Percentiles rank a stretch among this genome's conserved stretches.
Evolutionary conservation across 1,284 basidiomycete genomes (phyloP).

Genomic region (Malassezia arunalokei): DNA sequence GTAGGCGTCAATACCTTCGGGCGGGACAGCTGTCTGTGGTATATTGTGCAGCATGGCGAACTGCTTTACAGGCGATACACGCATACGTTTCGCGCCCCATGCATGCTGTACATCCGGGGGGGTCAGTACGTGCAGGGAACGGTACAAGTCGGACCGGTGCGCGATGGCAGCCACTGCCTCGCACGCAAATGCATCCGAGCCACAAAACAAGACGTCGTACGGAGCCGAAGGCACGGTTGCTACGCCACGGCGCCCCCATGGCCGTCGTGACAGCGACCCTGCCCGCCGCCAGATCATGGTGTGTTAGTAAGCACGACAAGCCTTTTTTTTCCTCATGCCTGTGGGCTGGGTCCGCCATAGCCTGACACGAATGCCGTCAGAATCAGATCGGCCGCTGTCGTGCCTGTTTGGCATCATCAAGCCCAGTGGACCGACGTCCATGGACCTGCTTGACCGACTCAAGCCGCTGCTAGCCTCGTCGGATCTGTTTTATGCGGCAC

Average conservation of each 20-base stretch:
- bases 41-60: slow-evolving; percentile 20
- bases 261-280: too few relatives aligned
- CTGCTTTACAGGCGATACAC: slow-evolving; percentile 26
- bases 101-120: slow-evolving; percentile 49
- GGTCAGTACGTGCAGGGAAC: slow-evolving; percentile 53
- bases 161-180: slow-evolving; percentile 16
- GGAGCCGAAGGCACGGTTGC: slow-evolving; percentile 7
- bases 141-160: background rate
- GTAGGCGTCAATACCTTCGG: slow-evolving; percentile 16
- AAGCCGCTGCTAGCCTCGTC: slow-evolving; percentile 70
- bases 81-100: slow-evolving; percentile 36
- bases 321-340: background rate
- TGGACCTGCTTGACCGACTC: slow-evolving; percentile 75
- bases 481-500: slow-evolving; percentile 55
- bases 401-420: slow-evolving; percentile 72
- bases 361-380: background rate
- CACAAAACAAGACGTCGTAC: slow-evolving; percentile 42
- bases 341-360: too few relatives aligned
- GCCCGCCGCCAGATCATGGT: too few relatives aligned
- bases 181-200: slow-evolving; percentile 33
- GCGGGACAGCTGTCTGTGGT: slow-evolving; percentile 17
- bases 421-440: slow-evolving; percentile 76
- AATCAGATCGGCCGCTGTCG: slow-evolving; percentile 53
- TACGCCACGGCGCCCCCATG: too few relatives aligned
- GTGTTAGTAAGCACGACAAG: too few relatives aligned